Evolutionary conservation across 177 flowering plant genomes (phyloP).

Genomic region (Vitis hybrid): DNA sequence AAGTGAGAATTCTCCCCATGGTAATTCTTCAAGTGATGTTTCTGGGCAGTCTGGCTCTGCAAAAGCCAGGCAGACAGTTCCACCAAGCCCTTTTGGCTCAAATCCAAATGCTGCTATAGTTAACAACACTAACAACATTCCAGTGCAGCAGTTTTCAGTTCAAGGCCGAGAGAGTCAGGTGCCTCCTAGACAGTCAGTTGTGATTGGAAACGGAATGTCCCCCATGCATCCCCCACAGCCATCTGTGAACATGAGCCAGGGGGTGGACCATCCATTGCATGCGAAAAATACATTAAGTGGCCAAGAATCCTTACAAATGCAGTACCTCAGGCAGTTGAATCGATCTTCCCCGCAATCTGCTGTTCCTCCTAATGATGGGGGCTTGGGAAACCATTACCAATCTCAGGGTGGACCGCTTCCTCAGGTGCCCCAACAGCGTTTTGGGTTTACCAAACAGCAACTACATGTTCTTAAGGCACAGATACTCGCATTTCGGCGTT

Average conservation of each 20-base stretch:
- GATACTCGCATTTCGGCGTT: slow-evolving; percentile 88
- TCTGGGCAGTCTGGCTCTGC: slow-evolving; percentile 66
- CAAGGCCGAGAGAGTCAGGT: slow-evolving; percentile 56
- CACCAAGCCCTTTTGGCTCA: slow-evolving; percentile 46
- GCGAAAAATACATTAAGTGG: slow-evolving; percentile 35
- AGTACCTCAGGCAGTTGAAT: slow-evolving; percentile 58
- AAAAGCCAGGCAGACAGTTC: slow-evolving; percentile 52
- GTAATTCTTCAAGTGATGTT: slow-evolving; percentile 68
- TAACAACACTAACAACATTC: slow-evolving; percentile 37
- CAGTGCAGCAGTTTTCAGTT: slow-evolving; percentile 47
- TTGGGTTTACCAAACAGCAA: slow-evolving; percentile 93
- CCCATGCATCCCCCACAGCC: slow-evolving; percentile 61
- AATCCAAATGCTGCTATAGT: slow-evolving; percentile 30
- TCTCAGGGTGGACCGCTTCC: slow-evolving; percentile 46
- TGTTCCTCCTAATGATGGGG: slow-evolving; percentile 47
- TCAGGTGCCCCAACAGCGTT: slow-evolving; percentile 44
- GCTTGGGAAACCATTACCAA: slow-evolving; percentile 28
- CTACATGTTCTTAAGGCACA: slow-evolving; percentile 98
- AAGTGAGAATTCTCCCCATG: slow-evolving; percentile 66
- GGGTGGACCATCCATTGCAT: slow-evolving; percentile 40
- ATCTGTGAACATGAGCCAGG: slow-evolving; percentile 48
- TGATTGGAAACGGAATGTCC: slow-evolving; percentile 56
- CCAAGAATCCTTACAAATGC: slow-evolving; percentile 56
- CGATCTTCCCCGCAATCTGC: slow-evolving; percentile 53
- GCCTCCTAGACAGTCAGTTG: slow-evolving; percentile 44